Evolutionary conservation across 2,329 filamentous ascomycete genomes (phyloP).

Genomic region (Trichophyton equinum): DNA sequence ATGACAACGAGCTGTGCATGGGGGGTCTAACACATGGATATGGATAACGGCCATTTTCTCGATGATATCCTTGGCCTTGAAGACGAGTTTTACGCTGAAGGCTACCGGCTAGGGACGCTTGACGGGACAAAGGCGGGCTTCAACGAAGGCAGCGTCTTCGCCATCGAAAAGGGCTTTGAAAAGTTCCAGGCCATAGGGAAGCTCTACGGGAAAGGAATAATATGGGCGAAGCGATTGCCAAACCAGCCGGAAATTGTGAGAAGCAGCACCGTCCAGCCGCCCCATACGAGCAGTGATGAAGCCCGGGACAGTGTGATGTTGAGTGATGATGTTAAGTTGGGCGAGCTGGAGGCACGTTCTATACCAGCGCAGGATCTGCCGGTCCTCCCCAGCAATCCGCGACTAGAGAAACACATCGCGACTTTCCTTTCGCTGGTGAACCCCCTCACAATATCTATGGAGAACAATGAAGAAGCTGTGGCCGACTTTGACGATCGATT

Average conservation of each 20-base stretch:
- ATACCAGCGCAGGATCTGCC: slow-evolving; percentile 4
- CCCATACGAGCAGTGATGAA: not conserved
- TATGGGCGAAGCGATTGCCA: slow-evolving; percentile 69
- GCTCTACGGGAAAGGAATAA: slow-evolving; percentile 61
- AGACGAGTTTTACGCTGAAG: slow-evolving; percentile 66
- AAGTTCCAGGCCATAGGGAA: slow-evolving; percentile 74
- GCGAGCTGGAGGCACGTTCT: not conserved
- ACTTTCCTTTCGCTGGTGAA: slow-evolving; percentile 68
- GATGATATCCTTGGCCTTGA: slow-evolving; percentile 48
- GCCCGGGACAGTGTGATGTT: not conserved
- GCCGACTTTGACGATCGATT: slow-evolving; percentile 82
- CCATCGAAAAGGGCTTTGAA: slow-evolving; percentile 83
- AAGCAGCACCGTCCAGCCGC: not conserved
- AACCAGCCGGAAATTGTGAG: slow-evolving; percentile 12
- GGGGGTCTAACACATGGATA: not conserved
- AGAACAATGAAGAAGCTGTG: slow-evolving; percentile 80
- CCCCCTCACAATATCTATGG: slow-evolving; percentile 59
- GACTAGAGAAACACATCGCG: slow-evolving; percentile 64
- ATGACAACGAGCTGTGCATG: not conserved
- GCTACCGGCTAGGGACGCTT: slow-evolving; percentile 58
- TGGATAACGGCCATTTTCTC: slow-evolving; percentile 38
- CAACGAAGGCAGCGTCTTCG: slow-evolving; percentile 80
- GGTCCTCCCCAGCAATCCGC: slow-evolving; percentile 24
- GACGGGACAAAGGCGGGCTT: slow-evolving; percentile 70
- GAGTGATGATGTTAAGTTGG: not conserved